These are phyloP conservation scores for Eimeria praecox DNA, from an alignment of 169 alveolate genomes.

Conservation along the genomic window DNA sequence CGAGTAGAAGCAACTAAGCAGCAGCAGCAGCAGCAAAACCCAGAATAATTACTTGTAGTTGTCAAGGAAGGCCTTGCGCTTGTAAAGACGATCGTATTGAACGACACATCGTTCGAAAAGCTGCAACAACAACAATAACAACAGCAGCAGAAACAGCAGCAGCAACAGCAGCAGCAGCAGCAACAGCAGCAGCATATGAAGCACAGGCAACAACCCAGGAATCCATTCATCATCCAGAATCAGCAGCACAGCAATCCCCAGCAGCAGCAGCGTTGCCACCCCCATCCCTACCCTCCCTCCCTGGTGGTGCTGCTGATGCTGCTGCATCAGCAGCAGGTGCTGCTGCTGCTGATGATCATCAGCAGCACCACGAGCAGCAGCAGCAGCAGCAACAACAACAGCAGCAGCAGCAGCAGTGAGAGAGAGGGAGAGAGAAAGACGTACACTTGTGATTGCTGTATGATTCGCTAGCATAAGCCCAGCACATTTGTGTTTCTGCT, in stretches of 20 bases:
- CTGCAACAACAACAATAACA: conserved; percentile 74
- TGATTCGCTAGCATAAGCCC: conserved; percentile 99
- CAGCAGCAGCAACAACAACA: conserved; percentile 61
- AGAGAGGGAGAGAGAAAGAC: background rate
- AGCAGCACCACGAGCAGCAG: conserved; percentile 31
- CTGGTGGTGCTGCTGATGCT: no score
- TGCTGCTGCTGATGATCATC: no score
- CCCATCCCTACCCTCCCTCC: no score
- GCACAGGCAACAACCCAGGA: background rate
- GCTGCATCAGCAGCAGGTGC: no score
- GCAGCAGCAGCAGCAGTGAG: background rate
- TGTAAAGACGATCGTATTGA: conserved; percentile 95
- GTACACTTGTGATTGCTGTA: conserved; percentile 97
- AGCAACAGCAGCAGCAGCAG: conserved; percentile 52
- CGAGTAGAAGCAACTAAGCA: background rate
- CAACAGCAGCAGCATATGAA: conserved; percentile 11
- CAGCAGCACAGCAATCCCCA: background rate
- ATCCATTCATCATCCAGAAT: background rate
- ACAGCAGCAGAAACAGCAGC: conserved; percentile 56
- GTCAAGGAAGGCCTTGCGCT: conserved; percentile 98
- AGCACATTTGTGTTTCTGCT: conserved; percentile 97
- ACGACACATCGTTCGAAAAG: conserved; percentile 91
- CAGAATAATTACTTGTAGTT: conserved; percentile 88
- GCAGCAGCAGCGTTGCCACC: conserved; percentile 10
- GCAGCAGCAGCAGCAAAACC: background rate